Base-by-base conservation (phyloP, 768 basidiomycete genomes). In the Leccinum imitatum region DNA sequence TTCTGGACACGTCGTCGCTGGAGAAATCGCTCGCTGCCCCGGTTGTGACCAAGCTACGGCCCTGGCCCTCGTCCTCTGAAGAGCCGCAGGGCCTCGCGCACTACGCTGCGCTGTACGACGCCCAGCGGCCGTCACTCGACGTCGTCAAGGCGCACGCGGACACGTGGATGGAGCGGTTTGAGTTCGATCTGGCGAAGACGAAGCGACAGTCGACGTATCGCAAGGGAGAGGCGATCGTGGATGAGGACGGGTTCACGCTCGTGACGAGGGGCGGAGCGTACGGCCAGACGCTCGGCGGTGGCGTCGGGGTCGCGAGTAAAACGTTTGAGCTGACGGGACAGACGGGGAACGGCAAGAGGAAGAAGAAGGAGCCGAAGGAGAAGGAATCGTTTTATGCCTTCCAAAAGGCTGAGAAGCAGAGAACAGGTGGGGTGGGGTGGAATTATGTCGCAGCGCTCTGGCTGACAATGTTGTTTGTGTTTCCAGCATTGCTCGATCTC, bases 191-290 rank as follows among this genome's bases (percentile, higher is more conserved):
- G 13, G 82, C 84, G 30, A 85, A 84, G 72, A 76, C 76, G 63
- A 86, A 80, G 69, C 84, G 83, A 63, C 80, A 82, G 69, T 83
- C 85, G 23, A 80, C 84, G 69, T 91, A 90, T 68, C 81, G 78
- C 65, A 91, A 92, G 70, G 91, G 92, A 21, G 93, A 93, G 67
- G 93, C 90, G 6, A 80, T 96, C 58, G 90, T 96, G 47, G 95
- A 98, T 71, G 93, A 91, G 60, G 95, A 98, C 62, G 95, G 95
- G 3, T 98, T 96, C 72, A 96, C 93, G 11, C 83, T 98, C 13
- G 95, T 98, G 37, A 91, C 89, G n/a, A 82, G 95, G 39, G 92
- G 93, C 5, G 95, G 95, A 13, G 88, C 89, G 21, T 95, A 95
- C 66, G 94, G 95, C 5, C 81, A 92, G 69, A 91, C 91, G 1